These are phyloP conservation scores for Gracilaria domingensis DNA, from an alignment of 23 red algal genomes.

Conservation along the genomic window DNA sequence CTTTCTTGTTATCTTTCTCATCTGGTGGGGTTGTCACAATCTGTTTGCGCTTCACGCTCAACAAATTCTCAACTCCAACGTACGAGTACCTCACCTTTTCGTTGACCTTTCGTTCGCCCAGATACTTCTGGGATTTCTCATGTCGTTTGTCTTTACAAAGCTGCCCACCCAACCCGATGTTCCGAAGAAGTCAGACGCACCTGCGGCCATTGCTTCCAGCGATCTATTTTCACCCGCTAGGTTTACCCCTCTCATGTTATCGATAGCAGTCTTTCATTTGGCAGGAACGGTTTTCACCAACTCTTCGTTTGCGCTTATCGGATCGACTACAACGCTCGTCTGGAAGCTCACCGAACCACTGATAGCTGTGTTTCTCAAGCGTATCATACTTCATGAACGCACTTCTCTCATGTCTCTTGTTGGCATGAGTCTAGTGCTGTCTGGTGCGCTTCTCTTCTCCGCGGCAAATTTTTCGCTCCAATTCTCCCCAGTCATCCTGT, in stretches of 20 bases:
- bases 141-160: neutral
- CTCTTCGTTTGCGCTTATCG: conserved; percentile 30
- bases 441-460: conserved; percentile 10
- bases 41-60: conserved; percentile 4
- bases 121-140: neutral
- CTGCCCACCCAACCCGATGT: neutral
- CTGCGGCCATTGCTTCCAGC: no score
- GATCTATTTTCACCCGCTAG: no score
- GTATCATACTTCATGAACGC: neutral
- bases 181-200: no score
- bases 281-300: conserved; percentile 5
- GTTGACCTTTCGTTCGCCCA: neutral
- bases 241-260: neutral
- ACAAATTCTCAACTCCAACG: neutral
- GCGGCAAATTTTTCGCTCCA: neutral
- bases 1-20: neutral
- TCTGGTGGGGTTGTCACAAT: conserved; percentile 26
- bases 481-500: conserved; percentile 23
- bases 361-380: neutral
- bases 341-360: conserved; percentile 47
- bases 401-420: neutral
- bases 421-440: neutral
- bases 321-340: conserved; percentile 17
- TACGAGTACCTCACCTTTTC: neutral
- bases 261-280: neutral